Conservation (phyloP, 116 monocot species). For the Iris pallida region DNA sequence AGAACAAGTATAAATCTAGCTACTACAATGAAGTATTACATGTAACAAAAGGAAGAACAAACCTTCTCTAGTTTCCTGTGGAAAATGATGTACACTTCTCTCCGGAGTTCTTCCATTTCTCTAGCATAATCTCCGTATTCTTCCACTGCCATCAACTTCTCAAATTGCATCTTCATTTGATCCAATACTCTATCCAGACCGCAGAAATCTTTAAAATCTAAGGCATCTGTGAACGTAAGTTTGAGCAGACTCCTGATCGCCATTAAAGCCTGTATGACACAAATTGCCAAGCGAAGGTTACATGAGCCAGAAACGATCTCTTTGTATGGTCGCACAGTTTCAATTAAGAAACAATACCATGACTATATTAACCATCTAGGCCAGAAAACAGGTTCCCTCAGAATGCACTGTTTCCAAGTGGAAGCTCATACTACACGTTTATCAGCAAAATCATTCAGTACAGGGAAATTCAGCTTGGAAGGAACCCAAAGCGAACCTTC, state of each 20-base stretch:
- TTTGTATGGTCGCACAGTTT: neutral
- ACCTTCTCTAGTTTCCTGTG: constrained; percentile 47
- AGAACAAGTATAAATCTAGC: no score
- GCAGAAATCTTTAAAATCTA: constrained; percentile 51
- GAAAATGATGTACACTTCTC: constrained; percentile 48
- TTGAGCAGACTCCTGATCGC: constrained; percentile 54
- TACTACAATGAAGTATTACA: no score
- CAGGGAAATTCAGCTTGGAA: neutral
- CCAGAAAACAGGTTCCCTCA: neutral
- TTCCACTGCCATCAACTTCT: constrained; percentile 25
- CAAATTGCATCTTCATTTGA: constrained; percentile 40
- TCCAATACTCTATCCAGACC: constrained; percentile 38
- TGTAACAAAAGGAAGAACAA: no score
- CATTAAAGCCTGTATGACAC: constrained; percentile 42
- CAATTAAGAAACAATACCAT: neutral
- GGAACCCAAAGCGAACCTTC: no score
- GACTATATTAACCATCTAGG: neutral
- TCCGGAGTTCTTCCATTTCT: constrained; percentile 52
- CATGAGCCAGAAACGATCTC: neutral
- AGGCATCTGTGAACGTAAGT: constrained; percentile 30
- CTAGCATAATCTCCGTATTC: constrained; percentile 42
- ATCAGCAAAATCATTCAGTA: neutral
- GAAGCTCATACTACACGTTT: neutral
- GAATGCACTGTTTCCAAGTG: neutral
- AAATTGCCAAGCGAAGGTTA: neutral